Base-by-base conservation (phyloP, 139 green algal species). In the Picochlorum sp. region DNA sequence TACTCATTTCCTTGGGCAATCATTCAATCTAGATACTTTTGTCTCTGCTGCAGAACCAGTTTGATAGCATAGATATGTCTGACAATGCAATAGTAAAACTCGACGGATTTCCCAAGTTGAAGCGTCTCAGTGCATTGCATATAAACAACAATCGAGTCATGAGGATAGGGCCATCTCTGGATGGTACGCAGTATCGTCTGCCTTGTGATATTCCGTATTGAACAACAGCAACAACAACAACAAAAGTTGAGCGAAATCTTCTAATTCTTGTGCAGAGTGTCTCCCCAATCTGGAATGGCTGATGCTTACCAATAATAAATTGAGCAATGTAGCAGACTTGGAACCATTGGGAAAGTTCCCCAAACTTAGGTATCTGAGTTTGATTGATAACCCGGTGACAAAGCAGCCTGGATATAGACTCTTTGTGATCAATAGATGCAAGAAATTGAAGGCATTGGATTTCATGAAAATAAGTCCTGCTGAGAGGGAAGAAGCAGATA, bases 61-160 rank as follows among this genome's bases (percentile, higher is more conserved):
- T 97, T 63, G 92, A 97, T 67, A 86, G 74, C 61, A 94, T 98
- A 52, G 93, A 99, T 71, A 61, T 99, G 9, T 90, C 83, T 6
- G 89, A 97, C 70, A 99, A 99, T 64, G 85, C 86, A 3, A 91
- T 99, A 29, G 80, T 93, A 25, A 81, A 82, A 31, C 73, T 99
- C 55, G 93, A 98, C 43, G 89, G 87, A 40, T 98, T 99, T 55
- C 86, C 92, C 2, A 72, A 81, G 54, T 81, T 99, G 39, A 77
- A 52, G 3, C 62, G 90, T 13, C 61, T 98, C 18, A 85, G 81
- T 47, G 65, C 89, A 59, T 68, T 96, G 22, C 64, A 94, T 29
- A 69, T 85, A 22, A 96, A 88, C 73, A 96, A 96, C 78, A 98
- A 98, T 72, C 61, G 86, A 31, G 84, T 99, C 24, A 60, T 70